These are phyloP conservation scores for Blakeslea trispora DNA, from an alignment of 371 early-diverging fungal species.

Conservation along the genomic window DNA sequence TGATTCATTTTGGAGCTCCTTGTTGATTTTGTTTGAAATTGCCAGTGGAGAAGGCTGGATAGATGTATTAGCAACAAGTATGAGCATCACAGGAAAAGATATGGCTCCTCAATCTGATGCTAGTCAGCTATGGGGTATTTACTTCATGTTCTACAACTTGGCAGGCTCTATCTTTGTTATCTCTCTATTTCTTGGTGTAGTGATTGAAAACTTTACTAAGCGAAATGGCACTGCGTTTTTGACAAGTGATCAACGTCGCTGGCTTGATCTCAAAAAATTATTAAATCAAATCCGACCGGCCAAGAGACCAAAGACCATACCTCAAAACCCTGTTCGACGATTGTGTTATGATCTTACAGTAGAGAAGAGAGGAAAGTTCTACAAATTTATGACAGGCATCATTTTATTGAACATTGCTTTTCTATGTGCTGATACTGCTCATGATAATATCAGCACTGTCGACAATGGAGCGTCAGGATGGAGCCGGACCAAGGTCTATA, in stretches of 20 bases:
- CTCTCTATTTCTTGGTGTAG: conserved; percentile 69
- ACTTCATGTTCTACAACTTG: conserved; percentile 67
- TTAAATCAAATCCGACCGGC: conserved; percentile 63
- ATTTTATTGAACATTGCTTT: conserved; percentile 56
- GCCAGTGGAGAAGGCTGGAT: conserved; percentile 76
- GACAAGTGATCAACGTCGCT: conserved; percentile 69
- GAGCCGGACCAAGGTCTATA: conserved; percentile 38
- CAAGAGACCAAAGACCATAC: conserved; percentile 48
- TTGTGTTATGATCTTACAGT: conserved; percentile 50
- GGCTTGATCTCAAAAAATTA: conserved; percentile 71
- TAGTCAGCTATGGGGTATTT: conserved; percentile 60
- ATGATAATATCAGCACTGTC: conserved; percentile 8
- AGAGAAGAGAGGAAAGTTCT: conserved; percentile 56
- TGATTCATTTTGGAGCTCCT: conserved; percentile 61
- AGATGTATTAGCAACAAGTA: conserved; percentile 61
- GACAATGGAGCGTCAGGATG: conserved; percentile 28
- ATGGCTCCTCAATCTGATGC: conserved; percentile 46
- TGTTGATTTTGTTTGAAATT: conserved; percentile 67
- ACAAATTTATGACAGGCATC: conserved; percentile 49
- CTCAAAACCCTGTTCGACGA: conserved; percentile 38
- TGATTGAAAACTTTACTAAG: conserved; percentile 67
- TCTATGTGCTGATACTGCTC: conserved; percentile 53
- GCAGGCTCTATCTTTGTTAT: conserved; percentile 67
- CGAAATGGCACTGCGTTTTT: conserved; percentile 67
- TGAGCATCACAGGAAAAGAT: conserved; percentile 58